Percentiles rank a stretch among this genome's conserved stretches.
phyloP scores from a whole-genome alignment of 306 rosid genomes.

The Cajanus cajan region DNA sequence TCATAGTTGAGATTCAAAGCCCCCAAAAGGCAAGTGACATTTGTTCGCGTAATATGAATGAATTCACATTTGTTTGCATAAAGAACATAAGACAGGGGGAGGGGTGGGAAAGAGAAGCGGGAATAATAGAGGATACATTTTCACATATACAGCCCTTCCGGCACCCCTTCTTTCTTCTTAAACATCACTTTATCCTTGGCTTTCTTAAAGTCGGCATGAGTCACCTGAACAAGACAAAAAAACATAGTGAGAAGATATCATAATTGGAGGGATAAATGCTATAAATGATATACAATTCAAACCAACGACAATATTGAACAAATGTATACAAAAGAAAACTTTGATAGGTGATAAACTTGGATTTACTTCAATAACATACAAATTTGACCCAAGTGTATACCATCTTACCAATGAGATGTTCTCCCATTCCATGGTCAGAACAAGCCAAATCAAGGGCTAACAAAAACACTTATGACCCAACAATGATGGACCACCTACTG shows the following conservation, averaged over 20 bases:
- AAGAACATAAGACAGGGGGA: neutral
- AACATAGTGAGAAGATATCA: neutral
- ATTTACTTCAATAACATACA: neutral
- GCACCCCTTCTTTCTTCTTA: slow-evolving; percentile 99
- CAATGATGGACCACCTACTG: neutral
- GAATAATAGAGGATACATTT: neutral
- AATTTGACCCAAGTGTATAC: neutral
- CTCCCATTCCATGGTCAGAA: neutral
- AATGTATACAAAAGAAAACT: neutral
- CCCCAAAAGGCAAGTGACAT: slow-evolving; percentile 3
- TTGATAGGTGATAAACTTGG: neutral
- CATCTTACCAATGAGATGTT: neutral
- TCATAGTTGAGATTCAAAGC: slow-evolving; percentile 14
- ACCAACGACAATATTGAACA: neutral
- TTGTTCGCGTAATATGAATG: slow-evolving; percentile 6
- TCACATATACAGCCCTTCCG: slow-evolving; percentile 98
- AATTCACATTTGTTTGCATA: slow-evolving; percentile 5
- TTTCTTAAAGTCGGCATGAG: slow-evolving; percentile 87
- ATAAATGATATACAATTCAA: neutral
- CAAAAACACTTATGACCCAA: neutral
- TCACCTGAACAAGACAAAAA: slow-evolving; percentile 55
- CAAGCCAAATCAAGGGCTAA: neutral
- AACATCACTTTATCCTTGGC: slow-evolving; percentile 99
- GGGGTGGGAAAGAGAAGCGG: neutral
- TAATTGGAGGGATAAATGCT: neutral